Evolutionary conservation across 441 rosid genomes (phyloP), one percentile per base, ranked within the genome.

Genomic region (Arabidopsis lyrata): DNA sequence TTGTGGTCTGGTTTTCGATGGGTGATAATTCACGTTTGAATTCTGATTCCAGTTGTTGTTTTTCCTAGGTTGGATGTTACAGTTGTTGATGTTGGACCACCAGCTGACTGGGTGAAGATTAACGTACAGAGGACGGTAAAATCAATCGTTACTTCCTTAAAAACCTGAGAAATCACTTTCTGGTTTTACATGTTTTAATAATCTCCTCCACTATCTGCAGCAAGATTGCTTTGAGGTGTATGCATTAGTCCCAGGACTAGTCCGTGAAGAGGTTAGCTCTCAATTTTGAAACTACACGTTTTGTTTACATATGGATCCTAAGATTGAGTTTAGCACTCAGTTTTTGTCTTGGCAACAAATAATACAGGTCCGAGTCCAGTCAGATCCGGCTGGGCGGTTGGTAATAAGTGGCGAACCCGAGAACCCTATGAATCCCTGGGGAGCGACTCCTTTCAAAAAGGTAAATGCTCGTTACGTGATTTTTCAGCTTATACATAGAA

Each of bases 71-170:
- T 81, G 82, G 87, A 86, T 70, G 81, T 81, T 34, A 78, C 83
- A 5, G 83, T 88, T 48, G 89, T 85, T 79, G 90, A 86, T 70
- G 71, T 83, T 56, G 93, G 93, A 74, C 80, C 83, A 20, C 86
- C 90, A 45, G 90, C 90, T 36, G 89, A 86, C 76, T 86, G 93
- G 93, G 90, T 88, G 75, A 88, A 85, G 83, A 78, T 88, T 77
- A 88, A 83, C 67, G 90, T 86, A 14, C 90, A 82, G 80, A 85
- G 80, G 65, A 81, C 89, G 72, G 90, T 83, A 80, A 82, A 32
- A 44, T 41, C 48, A 44, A 63, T 73, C 27, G 14, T 53, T 11
- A 13, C 48, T 63, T 53, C 24, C 54, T 61, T 47, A 50, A 61
- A 55, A 54, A 15, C 42, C 53, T 63, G 74, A 58, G 45, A 55